Conservation (phyloP, 202 grass and related monocot species). For the Setaria viridis region DNA sequence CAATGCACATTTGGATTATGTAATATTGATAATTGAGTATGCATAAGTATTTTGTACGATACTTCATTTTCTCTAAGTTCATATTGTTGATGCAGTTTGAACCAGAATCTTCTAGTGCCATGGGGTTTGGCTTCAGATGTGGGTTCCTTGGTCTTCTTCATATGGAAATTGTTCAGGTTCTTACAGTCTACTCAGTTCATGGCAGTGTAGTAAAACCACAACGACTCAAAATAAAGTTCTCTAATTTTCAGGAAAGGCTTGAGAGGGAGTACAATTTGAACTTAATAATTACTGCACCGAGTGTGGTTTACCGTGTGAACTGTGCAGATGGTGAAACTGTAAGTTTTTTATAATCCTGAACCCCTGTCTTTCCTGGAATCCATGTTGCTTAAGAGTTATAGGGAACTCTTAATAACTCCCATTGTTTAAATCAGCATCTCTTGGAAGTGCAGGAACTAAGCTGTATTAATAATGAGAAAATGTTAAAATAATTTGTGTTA, state of each 20-base stretch:
- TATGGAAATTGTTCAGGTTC: conserved; percentile 99
- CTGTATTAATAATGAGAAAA: not conserved
- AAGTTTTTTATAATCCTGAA: conserved; percentile 44
- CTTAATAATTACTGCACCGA: conserved; percentile 97
- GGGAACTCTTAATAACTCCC: conserved; percentile 14
- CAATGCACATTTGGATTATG: conserved; percentile 14
- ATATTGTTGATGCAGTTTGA: conserved; percentile 73
- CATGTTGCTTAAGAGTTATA: conserved; percentile 31
- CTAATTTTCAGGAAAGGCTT: conserved; percentile 92
- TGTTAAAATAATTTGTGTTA: not conserved
- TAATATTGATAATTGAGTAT: conserved; percentile 34
- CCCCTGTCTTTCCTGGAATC: conserved; percentile 2
- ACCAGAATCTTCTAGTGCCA: conserved; percentile 92
- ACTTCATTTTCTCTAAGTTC: conserved; percentile 33
- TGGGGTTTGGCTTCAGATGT: conserved; percentile 98
- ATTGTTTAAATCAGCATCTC: conserved; percentile 22
- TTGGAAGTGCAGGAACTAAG: conserved; percentile 6
- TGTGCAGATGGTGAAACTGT: conserved; percentile 81
- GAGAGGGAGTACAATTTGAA: conserved; percentile 97
- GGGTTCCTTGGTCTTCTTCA: conserved; percentile 97
- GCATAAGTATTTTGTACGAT: conserved; percentile 26
- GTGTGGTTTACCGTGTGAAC: conserved; percentile 94
- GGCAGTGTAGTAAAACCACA: conserved; percentile 33
- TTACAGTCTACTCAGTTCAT: conserved; percentile 43
- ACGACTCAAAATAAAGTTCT: conserved; percentile 29